Conservation (phyloP, 345 rosid species). For the Cardamine occulta region DNA sequence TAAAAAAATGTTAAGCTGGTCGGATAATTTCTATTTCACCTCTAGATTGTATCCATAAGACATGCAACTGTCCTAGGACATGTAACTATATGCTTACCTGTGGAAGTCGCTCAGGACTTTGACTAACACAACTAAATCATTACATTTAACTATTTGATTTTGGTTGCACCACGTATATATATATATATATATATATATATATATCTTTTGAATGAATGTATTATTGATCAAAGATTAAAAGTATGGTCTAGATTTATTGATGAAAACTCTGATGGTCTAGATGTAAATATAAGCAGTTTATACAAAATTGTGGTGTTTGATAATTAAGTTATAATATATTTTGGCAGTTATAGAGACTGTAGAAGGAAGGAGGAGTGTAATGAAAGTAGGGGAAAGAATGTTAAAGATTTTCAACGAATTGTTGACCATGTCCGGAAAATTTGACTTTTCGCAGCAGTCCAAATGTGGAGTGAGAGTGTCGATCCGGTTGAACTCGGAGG, state of each 20-base stretch:
- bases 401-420: slow-evolving; percentile 55
- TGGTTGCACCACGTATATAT: background rate
- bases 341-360: slow-evolving; percentile 36
- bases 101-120: too few relatives aligned
- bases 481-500: slow-evolving; percentile 44
- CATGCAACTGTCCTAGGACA: background rate
- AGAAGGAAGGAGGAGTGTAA: slow-evolving; percentile 52
- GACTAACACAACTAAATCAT: too few relatives aligned
- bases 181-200: too few relatives aligned
- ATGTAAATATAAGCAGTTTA: background rate
- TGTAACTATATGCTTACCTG: too few relatives aligned
- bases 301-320: background rate
- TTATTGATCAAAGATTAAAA: too few relatives aligned
- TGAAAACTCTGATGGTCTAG: background rate
- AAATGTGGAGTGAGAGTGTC: slow-evolving; percentile 64
- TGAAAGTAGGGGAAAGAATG: slow-evolving; percentile 75
- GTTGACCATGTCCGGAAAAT: slow-evolving; percentile 57
- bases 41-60: too few relatives aligned
- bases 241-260: too few relatives aligned
- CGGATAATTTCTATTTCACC: background rate
- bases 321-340: background rate
- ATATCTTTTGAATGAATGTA: background rate
- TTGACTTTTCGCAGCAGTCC: slow-evolving; percentile 53
- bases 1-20: background rate
- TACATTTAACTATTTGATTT: background rate